Conservation (phyloP, 2,329 filamentous ascomycete species). For the Sarocladium kiliense region DNA sequence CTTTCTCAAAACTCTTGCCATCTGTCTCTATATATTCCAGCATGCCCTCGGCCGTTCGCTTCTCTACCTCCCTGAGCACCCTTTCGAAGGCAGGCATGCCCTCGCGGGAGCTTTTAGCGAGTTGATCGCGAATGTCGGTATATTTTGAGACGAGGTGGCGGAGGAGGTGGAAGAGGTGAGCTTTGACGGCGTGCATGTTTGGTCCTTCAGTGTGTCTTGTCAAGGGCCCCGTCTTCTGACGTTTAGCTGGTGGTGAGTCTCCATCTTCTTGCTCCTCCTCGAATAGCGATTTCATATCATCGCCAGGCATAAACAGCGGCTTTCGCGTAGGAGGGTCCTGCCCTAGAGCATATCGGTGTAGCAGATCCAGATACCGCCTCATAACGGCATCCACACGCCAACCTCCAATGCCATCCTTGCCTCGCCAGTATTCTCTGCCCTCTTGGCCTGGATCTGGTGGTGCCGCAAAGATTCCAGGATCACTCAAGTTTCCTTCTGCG, state of each 20-base stretch:
- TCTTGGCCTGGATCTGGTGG: conserved; percentile 60
- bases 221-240: conserved; percentile 32
- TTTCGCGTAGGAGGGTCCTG: conserved; percentile 59
- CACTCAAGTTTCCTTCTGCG: conserved; percentile 89
- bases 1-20: conserved; percentile 43
- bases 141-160: conserved; percentile 75
- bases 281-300: conserved; percentile 40
- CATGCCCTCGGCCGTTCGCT: conserved; percentile 66
- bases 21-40: conserved; percentile 56
- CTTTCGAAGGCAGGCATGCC: conserved; percentile 74
- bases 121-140: conserved; percentile 78
- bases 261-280: conserved; percentile 10
- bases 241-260: conserved; percentile 48
- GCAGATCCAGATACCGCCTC: conserved; percentile 83
- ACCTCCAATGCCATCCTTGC: conserved; percentile 71
- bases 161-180: conserved; percentile 89
- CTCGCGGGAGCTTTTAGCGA: conserved; percentile 63
- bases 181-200: conserved; percentile 78
- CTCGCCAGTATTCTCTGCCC: conserved; percentile 81
- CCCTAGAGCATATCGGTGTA: conserved; percentile 72
- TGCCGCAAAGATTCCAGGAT: conserved; percentile 78
- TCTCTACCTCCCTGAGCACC: conserved; percentile 70
- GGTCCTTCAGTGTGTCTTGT: conserved; percentile 21
- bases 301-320: conserved; percentile 67
- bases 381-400: conserved; percentile 86